phyloP scores from a whole-genome alignment of 805 yeast species.

The Monosporozyma servazzii region DNA sequence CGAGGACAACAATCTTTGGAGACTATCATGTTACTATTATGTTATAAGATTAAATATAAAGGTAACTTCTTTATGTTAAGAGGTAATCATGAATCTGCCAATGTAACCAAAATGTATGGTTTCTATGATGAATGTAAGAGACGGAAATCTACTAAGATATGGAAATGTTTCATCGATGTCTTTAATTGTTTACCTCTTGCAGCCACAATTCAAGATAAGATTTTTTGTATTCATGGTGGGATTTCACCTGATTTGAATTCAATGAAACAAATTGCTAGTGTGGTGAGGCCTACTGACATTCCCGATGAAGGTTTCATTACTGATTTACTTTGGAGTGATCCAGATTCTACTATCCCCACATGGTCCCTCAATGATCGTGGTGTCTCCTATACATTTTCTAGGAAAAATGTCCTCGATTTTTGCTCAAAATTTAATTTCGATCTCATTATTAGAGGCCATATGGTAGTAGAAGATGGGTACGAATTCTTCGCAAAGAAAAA shows the following conservation, averaged over 20 bases:
- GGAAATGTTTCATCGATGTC: slow-evolving; percentile 91
- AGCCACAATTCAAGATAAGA: slow-evolving; percentile 88
- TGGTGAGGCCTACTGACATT: slow-evolving; percentile 72
- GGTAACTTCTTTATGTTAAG: slow-evolving; percentile 88
- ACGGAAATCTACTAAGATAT: slow-evolving; percentile 77
- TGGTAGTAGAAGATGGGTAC: slow-evolving; percentile 86
- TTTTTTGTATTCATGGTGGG: slow-evolving; percentile 84
- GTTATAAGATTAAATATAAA: slow-evolving; percentile 92
- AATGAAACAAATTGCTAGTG: slow-evolving; percentile 51
- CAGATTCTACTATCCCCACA: slow-evolving; percentile 43
- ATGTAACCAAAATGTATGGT: slow-evolving; percentile 92
- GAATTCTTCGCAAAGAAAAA: slow-evolving; percentile 69
- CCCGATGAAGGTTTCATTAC: slow-evolving; percentile 73
- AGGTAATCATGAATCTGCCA: slow-evolving; percentile 97
- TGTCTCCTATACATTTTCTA: slow-evolving; percentile 69
- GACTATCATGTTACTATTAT: slow-evolving; percentile 75
- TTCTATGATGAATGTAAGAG: slow-evolving; percentile 97
- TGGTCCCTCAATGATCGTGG: slow-evolving; percentile 82
- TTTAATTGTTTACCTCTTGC: slow-evolving; percentile 94
- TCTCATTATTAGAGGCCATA: slow-evolving; percentile 71
- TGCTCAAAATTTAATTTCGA: slow-evolving; percentile 61
- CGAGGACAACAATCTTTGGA: slow-evolving; percentile 94
- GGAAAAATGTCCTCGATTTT: slow-evolving; percentile 57
- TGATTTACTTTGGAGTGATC: slow-evolving; percentile 78
- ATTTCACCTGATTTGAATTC: slow-evolving; percentile 60